Evolutionary conservation across 306 rosid species (phyloP).

Genomic region (Hylodesmum podocarpum): DNA sequence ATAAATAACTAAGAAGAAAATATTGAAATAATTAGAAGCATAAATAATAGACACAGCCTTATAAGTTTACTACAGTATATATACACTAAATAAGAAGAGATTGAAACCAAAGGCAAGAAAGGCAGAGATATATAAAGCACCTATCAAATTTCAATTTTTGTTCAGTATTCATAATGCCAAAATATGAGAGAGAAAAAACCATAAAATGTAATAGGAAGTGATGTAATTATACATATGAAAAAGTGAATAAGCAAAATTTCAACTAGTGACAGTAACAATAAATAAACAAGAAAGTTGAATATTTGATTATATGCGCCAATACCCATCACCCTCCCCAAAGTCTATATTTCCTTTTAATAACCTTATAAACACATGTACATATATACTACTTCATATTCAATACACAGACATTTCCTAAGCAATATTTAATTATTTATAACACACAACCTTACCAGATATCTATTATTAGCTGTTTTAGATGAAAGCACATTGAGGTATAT

Average conservation of each 20-base stretch:
- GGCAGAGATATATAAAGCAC: background rate
- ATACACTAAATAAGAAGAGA: background rate
- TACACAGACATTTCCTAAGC: background rate
- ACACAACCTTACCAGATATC: background rate
- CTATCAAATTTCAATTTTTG: background rate
- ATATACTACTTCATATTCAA: background rate
- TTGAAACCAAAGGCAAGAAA: constrained; percentile 3
- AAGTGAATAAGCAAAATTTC: background rate
- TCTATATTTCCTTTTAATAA: background rate
- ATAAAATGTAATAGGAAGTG: background rate
- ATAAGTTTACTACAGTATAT: background rate
- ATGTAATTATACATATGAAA: background rate
- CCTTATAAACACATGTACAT: background rate
- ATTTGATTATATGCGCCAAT: background rate
- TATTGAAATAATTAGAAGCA: background rate
- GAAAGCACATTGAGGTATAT: background rate
- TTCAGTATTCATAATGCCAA: background rate
- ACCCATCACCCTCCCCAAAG: background rate
- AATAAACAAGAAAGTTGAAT: background rate
- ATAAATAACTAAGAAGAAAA: background rate
- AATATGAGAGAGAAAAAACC: background rate
- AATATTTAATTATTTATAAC: constrained; percentile 9
- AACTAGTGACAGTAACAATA: background rate
- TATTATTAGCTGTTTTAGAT: background rate
- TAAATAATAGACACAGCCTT: background rate